Evolutionary conservation across 2,329 filamentous ascomycete species (phyloP).

Genomic region (Ascocoryne sarcoides): DNA sequence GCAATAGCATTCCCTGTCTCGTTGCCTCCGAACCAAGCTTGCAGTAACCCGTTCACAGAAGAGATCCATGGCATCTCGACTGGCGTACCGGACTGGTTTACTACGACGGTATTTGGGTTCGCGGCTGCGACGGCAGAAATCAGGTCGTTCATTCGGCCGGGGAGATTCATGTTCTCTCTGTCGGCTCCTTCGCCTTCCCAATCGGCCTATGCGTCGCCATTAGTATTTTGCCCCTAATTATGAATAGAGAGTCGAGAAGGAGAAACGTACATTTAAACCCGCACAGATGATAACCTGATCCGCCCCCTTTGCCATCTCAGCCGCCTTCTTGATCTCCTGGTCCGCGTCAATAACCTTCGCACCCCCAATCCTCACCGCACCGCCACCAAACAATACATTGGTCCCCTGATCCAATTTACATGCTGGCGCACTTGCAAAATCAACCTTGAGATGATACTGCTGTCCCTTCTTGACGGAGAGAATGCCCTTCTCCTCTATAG

Average conservation of each 20-base stretch:
- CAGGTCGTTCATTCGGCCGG: conserved; percentile 61
- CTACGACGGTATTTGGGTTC: conserved; percentile 62
- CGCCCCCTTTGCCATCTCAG: conserved; percentile 55
- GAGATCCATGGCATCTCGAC: conserved; percentile 62
- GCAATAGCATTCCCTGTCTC: conserved; percentile 74
- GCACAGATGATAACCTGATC: conserved; percentile 74
- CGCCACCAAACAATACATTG: conserved; percentile 44
- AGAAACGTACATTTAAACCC: conserved; percentile 53
- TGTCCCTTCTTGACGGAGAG: conserved; percentile 24
- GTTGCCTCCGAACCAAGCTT: conserved; percentile 82
- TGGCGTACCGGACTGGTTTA: conserved; percentile 71
- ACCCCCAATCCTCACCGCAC: conserved; percentile 54
- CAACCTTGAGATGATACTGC: conserved; percentile 26
- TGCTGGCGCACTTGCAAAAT: conserved; percentile 49
- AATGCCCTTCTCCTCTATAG: conserved; percentile 27
- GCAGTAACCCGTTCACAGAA: conserved; percentile 48
- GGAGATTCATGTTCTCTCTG: conserved; percentile 69
- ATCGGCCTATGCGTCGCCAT: too few species aligned
- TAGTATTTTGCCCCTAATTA: too few species aligned
- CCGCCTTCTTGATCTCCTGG: conserved; percentile 56
- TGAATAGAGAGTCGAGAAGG: background rate
- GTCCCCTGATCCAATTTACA: conserved; percentile 43
- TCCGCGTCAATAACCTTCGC: conserved; percentile 48
- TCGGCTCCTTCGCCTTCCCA: conserved; percentile 78
- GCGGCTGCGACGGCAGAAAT: conserved; percentile 56